Evolutionary conservation across 768 basidiomycete species (phyloP).

Genomic region (Paxillus rubicundulus): DNA sequence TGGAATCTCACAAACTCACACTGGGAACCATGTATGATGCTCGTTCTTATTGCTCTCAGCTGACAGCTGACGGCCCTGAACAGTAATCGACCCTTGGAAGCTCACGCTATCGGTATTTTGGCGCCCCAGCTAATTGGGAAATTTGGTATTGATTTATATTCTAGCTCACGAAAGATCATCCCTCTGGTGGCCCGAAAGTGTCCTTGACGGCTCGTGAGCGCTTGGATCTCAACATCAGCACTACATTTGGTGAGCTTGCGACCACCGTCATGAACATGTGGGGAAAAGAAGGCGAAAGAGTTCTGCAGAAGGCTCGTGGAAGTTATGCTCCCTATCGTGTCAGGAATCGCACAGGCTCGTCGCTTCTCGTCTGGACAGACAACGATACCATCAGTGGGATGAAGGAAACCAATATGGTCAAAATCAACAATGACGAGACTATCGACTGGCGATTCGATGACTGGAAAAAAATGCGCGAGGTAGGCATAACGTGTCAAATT

Average conservation of each 20-base stretch:
- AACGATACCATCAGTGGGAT: constrained; percentile 49
- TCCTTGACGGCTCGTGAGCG: constrained; percentile 74
- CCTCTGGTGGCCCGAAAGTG: constrained; percentile 52
- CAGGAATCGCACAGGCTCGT: constrained; percentile 85
- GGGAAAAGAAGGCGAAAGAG: constrained; percentile 68
- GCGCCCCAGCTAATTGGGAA: background rate
- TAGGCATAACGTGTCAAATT: constrained; percentile 30
- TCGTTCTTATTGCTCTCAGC: background rate
- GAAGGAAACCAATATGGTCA: constrained; percentile 50
- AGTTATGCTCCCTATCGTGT: constrained; percentile 93
- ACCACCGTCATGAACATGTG: constrained; percentile 70
- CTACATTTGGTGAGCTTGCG: constrained; percentile 84
- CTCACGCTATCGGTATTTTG: constrained; percentile 64
- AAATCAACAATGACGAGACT: constrained; percentile 69
- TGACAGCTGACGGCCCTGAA: constrained; percentile 10
- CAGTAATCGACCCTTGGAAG: constrained; percentile 96
- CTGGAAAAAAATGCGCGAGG: constrained; percentile 92
- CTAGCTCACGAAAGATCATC: constrained; percentile 54
- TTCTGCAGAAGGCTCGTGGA: constrained; percentile 76
- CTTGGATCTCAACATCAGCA: constrained; percentile 87
- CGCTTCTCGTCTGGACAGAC: constrained; percentile 85
- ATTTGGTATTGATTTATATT: constrained; percentile 9
- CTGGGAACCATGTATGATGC: constrained; percentile 84
- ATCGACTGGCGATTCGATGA: constrained; percentile 98
- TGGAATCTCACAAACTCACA: constrained; percentile 98